Evolutionary conservation across 345 rosid species (phyloP).

Genomic region (Leavenworthia alabamica): DNA sequence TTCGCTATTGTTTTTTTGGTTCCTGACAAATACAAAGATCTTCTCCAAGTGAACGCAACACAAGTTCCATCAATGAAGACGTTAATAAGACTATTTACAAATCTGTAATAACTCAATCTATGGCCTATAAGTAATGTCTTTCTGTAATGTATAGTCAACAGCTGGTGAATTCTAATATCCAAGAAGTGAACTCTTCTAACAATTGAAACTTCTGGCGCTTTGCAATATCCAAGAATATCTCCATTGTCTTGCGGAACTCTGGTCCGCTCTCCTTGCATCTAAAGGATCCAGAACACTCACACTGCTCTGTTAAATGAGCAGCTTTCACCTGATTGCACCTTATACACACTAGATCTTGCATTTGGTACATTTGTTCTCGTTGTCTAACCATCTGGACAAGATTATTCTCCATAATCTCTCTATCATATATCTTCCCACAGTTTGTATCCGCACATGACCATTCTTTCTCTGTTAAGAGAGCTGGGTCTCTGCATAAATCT

Average conservation of each 20-base stretch:
- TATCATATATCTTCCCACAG: conserved; percentile 79
- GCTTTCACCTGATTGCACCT: conserved; percentile 92
- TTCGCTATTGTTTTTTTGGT: neutral
- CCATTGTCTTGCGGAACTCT: conserved; percentile 60
- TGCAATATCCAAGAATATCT: conserved; percentile 59
- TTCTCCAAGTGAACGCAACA: neutral
- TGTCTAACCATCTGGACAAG: conserved; percentile 83
- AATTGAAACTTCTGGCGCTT: conserved; percentile 52
- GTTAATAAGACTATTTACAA: neutral
- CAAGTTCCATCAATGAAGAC: neutral
- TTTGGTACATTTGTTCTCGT: conserved; percentile 72
- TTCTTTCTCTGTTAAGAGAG: conserved; percentile 51
- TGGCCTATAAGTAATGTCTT: neutral
- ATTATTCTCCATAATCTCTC: conserved; percentile 69
- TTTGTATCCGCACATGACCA: conserved; percentile 75
- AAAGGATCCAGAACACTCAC: conserved; percentile 74
- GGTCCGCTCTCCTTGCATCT: conserved; percentile 64
- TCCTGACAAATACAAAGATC: neutral
- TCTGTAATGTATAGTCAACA: conserved; percentile 4
- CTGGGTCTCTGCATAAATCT: conserved; percentile 70
- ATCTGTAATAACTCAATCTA: neutral
- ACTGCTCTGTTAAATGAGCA: conserved; percentile 73
- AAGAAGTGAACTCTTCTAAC: conserved; percentile 54
- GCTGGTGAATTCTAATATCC: conserved; percentile 44
- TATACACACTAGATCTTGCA: conserved; percentile 75